A percentile compares a stretch with the other conserved stretches of the same genome.
Evolutionary conservation across 495 filamentous ascomycete species (phyloP).

Genomic region (Clavariopsis aquatica): DNA sequence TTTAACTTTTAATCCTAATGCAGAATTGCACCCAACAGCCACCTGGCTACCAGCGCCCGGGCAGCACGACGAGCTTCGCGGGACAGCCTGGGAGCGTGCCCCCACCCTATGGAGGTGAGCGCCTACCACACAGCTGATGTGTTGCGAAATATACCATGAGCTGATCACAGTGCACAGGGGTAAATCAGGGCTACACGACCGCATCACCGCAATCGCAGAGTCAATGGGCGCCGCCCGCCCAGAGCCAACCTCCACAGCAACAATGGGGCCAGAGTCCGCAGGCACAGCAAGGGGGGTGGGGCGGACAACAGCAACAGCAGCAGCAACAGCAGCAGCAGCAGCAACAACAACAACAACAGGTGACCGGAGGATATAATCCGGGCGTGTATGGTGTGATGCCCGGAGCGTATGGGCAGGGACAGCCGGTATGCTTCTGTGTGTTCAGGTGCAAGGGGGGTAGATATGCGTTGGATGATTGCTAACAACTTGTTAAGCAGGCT

Average conservation of each 20-base stretch:
- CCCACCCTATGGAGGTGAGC: constrained; percentile 37
- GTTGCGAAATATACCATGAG: background rate
- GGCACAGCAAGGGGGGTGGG: constrained; percentile 11
- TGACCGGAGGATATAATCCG: constrained; percentile 31
- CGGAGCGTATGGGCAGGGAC: constrained; percentile 24
- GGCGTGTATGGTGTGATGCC: constrained; percentile 33
- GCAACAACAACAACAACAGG: constrained; percentile 22
- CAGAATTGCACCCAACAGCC: constrained; percentile 31
- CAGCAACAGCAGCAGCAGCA: constrained; percentile 26
- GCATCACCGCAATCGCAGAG: constrained; percentile 18
- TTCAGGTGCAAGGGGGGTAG: background rate
- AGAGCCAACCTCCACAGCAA: constrained; percentile 8
- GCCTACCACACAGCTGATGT: no score
- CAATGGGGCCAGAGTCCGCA: background rate
- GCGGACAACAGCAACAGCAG: constrained; percentile 11
- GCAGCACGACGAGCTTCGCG: constrained; percentile 30
- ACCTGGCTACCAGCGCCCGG: constrained; percentile 30
- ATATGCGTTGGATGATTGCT: constrained; percentile 3
- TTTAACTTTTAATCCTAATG: constrained; percentile 23
- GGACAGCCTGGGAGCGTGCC: constrained; percentile 22
- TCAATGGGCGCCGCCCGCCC: constrained; percentile 34
- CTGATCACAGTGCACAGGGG: constrained; percentile 1
- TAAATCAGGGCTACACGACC: constrained; percentile 29
- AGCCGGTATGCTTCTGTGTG: constrained; percentile 5
- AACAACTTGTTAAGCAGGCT: background rate